Conservation (phyloP, 2,329 filamentous ascomycete species). For the Pseudopithomyces maydicus region DNA sequence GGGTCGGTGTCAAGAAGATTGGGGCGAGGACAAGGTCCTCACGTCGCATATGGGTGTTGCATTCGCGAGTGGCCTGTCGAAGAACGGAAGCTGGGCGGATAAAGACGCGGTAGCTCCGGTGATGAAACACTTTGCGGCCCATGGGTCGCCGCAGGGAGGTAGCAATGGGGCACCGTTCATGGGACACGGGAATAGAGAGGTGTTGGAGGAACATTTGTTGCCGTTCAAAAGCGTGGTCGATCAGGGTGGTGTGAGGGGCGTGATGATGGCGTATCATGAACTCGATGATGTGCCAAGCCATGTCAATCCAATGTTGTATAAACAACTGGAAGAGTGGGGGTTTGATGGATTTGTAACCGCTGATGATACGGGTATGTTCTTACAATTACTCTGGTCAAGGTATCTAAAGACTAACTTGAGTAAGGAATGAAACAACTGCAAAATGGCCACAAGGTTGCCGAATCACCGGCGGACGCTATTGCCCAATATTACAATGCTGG, state of each 20-base stretch:
- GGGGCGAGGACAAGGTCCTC: conserved; percentile 54
- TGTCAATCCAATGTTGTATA: conserved; percentile 48
- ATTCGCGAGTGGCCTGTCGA: conserved; percentile 51
- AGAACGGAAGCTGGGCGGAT: conserved; percentile 51
- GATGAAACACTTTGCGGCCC: conserved; percentile 55
- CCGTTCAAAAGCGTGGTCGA: conserved; percentile 53
- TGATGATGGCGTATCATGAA: conserved; percentile 55
- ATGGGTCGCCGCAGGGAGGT: conserved; percentile 50
- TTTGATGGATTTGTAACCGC: conserved; percentile 51
- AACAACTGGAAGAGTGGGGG: conserved; percentile 47
- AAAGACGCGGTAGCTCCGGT: conserved; percentile 51
- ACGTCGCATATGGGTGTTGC: conserved; percentile 54
- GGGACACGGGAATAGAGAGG: conserved; percentile 50
- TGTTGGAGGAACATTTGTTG: conserved; percentile 49
- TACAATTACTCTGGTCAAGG: background rate
- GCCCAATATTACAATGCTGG: conserved; percentile 53
- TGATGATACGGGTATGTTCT: conserved; percentile 47
- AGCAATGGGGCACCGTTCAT: conserved; percentile 53
- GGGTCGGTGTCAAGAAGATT: conserved; percentile 53
- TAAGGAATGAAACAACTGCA: conserved; percentile 33
- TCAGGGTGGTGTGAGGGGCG: conserved; percentile 49
- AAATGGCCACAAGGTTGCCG: conserved; percentile 45
- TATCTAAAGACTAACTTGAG: background rate
- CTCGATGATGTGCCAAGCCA: conserved; percentile 49
- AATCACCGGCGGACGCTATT: conserved; percentile 47